A percentile compares a stretch with the other conserved stretches of the same genome.
Evolutionary conservation across 2,329 filamentous ascomycete species (phyloP).

Genomic region (Colletotrichum tropicale): DNA sequence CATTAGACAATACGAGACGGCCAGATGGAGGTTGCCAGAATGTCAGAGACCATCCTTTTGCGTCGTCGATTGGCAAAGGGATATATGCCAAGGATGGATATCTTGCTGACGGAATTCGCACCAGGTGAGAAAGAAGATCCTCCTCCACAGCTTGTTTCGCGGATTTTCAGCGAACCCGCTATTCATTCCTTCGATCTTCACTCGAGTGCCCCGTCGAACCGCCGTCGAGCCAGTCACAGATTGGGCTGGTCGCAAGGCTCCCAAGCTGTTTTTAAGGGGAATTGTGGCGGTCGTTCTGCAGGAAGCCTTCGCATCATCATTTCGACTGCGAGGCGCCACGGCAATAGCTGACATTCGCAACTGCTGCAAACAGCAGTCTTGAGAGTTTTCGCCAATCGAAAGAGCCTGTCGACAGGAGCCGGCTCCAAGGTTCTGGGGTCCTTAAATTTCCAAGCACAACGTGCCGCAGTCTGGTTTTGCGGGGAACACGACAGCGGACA

Average conservation of each 20-base stretch:
- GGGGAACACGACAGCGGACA: neutral
- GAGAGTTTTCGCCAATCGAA: neutral
- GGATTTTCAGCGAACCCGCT: neutral
- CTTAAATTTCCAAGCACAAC: neutral
- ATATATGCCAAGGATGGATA: neutral
- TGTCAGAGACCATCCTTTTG: neutral
- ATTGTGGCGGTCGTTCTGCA: neutral
- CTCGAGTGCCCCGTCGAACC: neutral
- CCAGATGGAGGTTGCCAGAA: neutral
- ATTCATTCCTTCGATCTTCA: neutral
- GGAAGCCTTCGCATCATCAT: neutral
- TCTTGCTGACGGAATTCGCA: neutral
- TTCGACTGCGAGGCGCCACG: neutral
- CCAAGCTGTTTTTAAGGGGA: neutral
- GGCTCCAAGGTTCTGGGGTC: constrained; percentile 7
- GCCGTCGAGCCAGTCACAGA: neutral
- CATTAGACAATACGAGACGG: neutral
- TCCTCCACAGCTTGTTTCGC: neutral
- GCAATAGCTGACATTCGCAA: neutral
- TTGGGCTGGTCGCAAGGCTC: neutral
- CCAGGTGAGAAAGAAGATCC: neutral
- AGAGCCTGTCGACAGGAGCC: neutral
- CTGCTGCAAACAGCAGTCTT: neutral
- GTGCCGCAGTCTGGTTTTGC: neutral
- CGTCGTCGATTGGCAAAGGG: neutral